Evolutionary conservation across 345 rosid genomes (phyloP), one percentile per base, ranked within the genome.

Genomic region (Psidium friedrichsthalianum): DNA sequence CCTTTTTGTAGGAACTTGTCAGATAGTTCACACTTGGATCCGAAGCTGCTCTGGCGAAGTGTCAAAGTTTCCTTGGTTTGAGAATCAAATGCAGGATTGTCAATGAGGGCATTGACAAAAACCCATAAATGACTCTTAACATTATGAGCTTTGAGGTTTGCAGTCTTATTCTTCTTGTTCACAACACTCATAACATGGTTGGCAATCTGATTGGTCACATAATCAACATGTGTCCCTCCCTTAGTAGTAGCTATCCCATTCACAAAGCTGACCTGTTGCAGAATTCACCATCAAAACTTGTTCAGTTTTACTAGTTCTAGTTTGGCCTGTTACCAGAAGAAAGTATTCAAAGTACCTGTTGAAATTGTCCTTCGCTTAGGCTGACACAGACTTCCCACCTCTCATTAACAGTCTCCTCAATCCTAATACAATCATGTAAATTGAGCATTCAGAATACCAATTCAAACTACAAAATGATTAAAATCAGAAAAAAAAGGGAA

Each of bases 41-140:
- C 99, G 44, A 97, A 96, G 87, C 95, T 97, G 92, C 97, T 95
- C 89, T 94, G 97, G 55, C 98, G 95, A 87, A 97, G 98, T 25
- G 99, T 96, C 94, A 96, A 86, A 84, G 97, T 95, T 92, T 97
- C 99, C 90, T 97, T 97, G 14, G 99, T 96, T 90, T 98, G 99
- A 85, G 99, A 98, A 88, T 98, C 99, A 86, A 98, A 98, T 56
- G 99, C 99, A 83, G 98, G 99, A 87, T 98, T 98, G 91, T 96
- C 99, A 90, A 98, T 94, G 85, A 98, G 97, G 51, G 98, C 93
- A 82, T 94, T 98, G 91, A 98, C 99, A 91, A 98, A 97, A 52
- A 97, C 98, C 99, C 99, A 98, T 84, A 98, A 85, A 88, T 94
- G 95, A 85, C 90, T 94, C 93, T 95, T 98, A 78, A 95, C 99